Base-by-base conservation (phyloP, 257 asterid genomes). In the Paulownia fortunei region DNA sequence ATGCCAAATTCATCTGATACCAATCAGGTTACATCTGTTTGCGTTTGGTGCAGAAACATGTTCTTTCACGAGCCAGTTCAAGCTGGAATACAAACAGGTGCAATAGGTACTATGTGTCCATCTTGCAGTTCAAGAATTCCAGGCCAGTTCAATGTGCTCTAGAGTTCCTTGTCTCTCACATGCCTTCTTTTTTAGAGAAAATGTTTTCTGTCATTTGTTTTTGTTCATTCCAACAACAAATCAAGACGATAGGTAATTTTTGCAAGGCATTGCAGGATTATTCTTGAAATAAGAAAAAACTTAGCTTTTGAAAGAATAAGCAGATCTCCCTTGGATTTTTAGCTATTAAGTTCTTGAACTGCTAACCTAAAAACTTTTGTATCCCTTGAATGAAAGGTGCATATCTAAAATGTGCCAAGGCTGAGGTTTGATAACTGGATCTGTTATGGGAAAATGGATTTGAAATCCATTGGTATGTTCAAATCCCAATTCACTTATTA, bases 21-120 rank as follows among this genome's bases (percentile, higher is more conserved):
- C 11, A 84, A 76, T 69, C 86, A 81, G 84, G 83, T 68, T 13
- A 59, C 90, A 10, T 78, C 88, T 12, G 69, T 83, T 27, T 91
- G 98, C 39, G 90, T 90, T 52, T 92, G 94, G 92, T 93, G 98
- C 85, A 87, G 91, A 76, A 87, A 64, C 68, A 71, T 82, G 73
- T 93, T 90, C 64, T 90, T 77, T 78, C 85, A 86, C 5, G 91
- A 90, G n/a, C 80, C 86, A 4, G 36, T 74, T 26, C 85, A 89
- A 41, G 76, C 86, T 27, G 92, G 88, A 26, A 64, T 70, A 30
- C 90, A 86, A 79, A 67, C 88, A 6, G 96, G 91, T 26, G 86
- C 88, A 37, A 90, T 89, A 59, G 97, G 92, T 65, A 81, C 92
- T 2, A 83, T 92, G 72, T 93, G 97, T 76, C 90, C 78, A 56